These are phyloP conservation scores for Fusarium transvaalense DNA, from an alignment of 2,329 filamentous ascomycete genomes.

Conservation along the genomic window DNA sequence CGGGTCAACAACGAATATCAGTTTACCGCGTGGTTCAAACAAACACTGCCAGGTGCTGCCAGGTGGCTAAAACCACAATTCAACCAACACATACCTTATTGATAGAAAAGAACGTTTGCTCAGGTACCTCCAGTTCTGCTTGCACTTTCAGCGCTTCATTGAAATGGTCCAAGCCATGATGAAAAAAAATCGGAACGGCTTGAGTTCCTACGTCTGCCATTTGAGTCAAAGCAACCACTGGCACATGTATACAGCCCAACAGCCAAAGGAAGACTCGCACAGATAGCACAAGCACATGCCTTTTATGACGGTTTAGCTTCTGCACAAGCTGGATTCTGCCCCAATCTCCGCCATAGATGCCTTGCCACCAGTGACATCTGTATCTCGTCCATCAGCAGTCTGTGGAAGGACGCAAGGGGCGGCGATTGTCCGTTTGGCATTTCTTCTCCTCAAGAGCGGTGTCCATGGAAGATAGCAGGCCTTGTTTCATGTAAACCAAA, in stretches of 20 bases:
- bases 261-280: not conserved
- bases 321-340: not conserved
- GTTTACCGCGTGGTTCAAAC: not conserved
- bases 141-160: not conserved
- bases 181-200: not conserved
- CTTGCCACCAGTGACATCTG: not conserved
- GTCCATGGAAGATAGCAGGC: not conserved
- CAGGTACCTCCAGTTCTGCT: not conserved
- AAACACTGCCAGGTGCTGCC: slow-evolving; percentile 12
- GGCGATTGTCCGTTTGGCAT: not conserved
- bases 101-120: not conserved
- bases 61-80: slow-evolving; percentile 1
- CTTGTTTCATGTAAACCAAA: not conserved
- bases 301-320: not conserved
- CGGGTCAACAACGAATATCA: slow-evolving; percentile 7
- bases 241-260: not conserved
- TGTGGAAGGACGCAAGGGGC: not conserved
- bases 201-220: not conserved
- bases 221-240: not conserved
- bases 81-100: not conserved
- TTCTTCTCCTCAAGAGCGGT: not conserved
- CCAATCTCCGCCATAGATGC: not conserved
- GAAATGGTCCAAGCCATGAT: not conserved
- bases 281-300: not conserved
- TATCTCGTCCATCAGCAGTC: not conserved